A percentile compares a stretch with the other conserved stretches of the same genome.
These are phyloP conservation scores for Pyrenochaeta sp. DNA, from an alignment of 2,329 filamentous ascomycete species.

Conservation along the genomic window DNA sequence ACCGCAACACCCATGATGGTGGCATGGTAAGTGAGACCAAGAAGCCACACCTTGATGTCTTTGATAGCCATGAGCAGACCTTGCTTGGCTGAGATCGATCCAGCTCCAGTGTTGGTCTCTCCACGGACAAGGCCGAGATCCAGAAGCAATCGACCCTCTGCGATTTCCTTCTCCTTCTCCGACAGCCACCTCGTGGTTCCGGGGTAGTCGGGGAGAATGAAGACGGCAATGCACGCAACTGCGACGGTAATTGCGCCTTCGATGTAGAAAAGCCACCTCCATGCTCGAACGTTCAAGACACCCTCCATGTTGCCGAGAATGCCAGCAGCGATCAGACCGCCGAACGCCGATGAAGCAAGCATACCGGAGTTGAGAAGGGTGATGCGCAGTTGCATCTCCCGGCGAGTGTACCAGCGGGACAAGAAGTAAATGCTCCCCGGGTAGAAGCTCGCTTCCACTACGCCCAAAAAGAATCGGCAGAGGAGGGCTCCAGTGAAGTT, in stretches of 20 bases:
- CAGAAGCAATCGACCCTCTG: constrained; percentile 7
- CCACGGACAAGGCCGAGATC: no score
- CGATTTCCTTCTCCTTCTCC: constrained; percentile 45
- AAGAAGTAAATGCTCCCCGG: constrained; percentile 48
- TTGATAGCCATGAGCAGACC: no score
- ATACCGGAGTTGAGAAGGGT: constrained; percentile 59
- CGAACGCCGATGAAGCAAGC: constrained; percentile 57
- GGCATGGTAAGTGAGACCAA: no score
- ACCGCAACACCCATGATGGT: no score
- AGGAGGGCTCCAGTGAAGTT: no score
- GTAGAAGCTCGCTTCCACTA: no score
- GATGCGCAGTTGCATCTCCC: constrained; percentile 58
- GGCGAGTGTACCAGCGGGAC: constrained; percentile 60
- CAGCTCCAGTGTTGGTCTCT: no score
- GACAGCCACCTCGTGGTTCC: constrained; percentile 53
- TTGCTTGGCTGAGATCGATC: no score
- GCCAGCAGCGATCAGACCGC: constrained; percentile 48
- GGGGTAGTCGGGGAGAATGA: constrained; percentile 44
- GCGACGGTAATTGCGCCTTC: constrained; percentile 9
- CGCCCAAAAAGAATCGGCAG: no score
- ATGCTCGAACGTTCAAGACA: constrained; percentile 29
- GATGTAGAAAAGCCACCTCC: constrained; percentile 45
- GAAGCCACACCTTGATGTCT: no score
- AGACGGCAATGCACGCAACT: background rate
- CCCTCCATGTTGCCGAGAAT: constrained; percentile 11